These are phyloP conservation scores for Botrytis fragariae DNA, from an alignment of 2,329 filamentous ascomycete genomes.

Conservation along the genomic window DNA sequence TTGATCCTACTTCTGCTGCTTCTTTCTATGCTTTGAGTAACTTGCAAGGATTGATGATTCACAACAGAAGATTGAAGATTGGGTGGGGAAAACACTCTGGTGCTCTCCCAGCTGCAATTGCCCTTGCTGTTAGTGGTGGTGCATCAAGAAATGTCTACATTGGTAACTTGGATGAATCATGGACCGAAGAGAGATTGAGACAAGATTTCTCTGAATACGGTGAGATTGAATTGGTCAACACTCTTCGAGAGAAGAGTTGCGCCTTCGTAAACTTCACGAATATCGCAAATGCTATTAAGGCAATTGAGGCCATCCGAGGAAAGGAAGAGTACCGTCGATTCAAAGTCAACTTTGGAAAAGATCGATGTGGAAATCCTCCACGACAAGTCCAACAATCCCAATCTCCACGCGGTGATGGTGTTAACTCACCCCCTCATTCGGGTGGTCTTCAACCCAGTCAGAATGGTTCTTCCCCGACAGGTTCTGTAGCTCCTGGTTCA, in stretches of 20 bases:
- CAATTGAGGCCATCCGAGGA: conserved; percentile 90
- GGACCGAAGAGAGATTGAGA: conserved; percentile 91
- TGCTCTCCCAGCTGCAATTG: conserved; percentile 91
- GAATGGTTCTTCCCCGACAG: conserved; percentile 37
- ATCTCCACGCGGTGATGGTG: conserved; percentile 63
- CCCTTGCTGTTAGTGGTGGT: conserved; percentile 90
- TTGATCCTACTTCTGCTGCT: conserved; percentile 94
- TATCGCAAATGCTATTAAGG: conserved; percentile 99
- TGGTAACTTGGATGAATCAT: conserved; percentile 94
- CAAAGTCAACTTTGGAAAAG: conserved; percentile 99
- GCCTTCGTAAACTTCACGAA: conserved; percentile 99
- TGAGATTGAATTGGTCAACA: conserved; percentile 96
- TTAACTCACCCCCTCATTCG: conserved; percentile 51
- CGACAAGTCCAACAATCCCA: conserved; percentile 70
- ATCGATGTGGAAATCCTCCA: conserved; percentile 93
- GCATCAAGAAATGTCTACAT: conserved; percentile 99
- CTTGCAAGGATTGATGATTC: conserved; percentile 97
- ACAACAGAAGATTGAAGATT: conserved; percentile 96
- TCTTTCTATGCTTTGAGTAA: conserved; percentile 98
- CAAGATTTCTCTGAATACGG: conserved; percentile 97
- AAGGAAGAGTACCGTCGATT: conserved; percentile 97
- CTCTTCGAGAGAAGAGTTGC: conserved; percentile 96
- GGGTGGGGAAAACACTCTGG: conserved; percentile 99
- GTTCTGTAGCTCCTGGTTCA: conserved; percentile 51
- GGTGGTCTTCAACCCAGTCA: conserved; percentile 37